Percentiles rank a stretch among this genome's conserved stretches.
phyloP scores from a whole-genome alignment of 1,139 yeast genomes.

The Taphrina pruni region DNA sequence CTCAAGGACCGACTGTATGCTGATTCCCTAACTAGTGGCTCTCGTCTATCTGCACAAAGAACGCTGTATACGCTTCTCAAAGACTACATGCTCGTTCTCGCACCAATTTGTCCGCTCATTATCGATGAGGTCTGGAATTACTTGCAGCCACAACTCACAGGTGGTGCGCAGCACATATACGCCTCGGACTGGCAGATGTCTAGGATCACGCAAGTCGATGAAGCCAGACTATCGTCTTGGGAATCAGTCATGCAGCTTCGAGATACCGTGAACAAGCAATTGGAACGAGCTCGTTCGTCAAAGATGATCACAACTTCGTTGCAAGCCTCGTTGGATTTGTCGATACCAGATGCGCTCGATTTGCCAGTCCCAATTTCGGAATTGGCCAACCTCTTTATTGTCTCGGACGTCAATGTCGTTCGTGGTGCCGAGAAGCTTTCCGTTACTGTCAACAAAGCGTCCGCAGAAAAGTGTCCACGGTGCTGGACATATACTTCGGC shows the following conservation, averaged over 20 bases:
- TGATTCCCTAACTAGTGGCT: conserved; percentile 58
- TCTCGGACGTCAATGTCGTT: conserved; percentile 62
- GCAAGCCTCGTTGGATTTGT: conserved; percentile 59
- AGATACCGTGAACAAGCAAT: conserved; percentile 57
- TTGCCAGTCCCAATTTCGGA: conserved; percentile 27
- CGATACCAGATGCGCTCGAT: neutral
- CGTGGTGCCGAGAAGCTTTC: conserved; percentile 43
- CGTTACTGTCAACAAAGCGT: conserved; percentile 49
- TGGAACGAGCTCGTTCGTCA: conserved; percentile 59
- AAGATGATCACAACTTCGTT: conserved; percentile 66
- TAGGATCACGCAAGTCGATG: conserved; percentile 51
- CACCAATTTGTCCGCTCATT: conserved; percentile 82
- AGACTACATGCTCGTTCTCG: conserved; percentile 67
- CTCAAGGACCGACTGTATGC: conserved; percentile 87
- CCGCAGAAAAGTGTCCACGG: conserved; percentile 74
- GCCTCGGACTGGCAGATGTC: conserved; percentile 53
- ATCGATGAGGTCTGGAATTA: conserved; percentile 88
- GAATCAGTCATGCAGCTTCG: conserved; percentile 46
- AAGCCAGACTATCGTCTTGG: conserved; percentile 53
- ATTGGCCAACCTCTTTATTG: conserved; percentile 66
- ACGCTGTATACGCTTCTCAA: conserved; percentile 64
- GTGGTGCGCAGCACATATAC: conserved; percentile 42
- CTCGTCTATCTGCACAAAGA: conserved; percentile 72
- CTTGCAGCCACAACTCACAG: conserved; percentile 53
- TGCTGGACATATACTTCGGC: conserved; percentile 83